Percentiles rank a stretch among this genome's conserved stretches.
These are phyloP conservation scores for Exophiala sp. DNA, from an alignment of 2,329 filamentous ascomycete species.

Conservation along the genomic window DNA sequence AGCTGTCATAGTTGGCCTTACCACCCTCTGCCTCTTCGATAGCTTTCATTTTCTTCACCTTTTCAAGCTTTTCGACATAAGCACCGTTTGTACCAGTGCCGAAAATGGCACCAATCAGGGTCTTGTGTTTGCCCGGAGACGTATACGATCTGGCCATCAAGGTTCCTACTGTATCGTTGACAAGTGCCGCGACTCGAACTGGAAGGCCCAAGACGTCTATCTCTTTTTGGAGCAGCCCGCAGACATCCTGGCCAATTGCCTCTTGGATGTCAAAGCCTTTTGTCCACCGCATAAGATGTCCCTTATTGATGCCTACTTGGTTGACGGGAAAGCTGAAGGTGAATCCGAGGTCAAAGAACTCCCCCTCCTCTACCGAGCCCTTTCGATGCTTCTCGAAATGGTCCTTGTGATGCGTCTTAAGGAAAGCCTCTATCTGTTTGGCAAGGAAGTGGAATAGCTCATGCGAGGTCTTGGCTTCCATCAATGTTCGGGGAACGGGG, in stretches of 20 bases:
- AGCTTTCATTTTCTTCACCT: slow-evolving; percentile 70
- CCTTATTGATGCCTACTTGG: slow-evolving; percentile 92
- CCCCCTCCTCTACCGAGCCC: slow-evolving; percentile 62
- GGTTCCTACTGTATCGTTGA: slow-evolving; percentile 97
- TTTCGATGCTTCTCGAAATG: slow-evolving; percentile 71
- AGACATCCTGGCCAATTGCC: slow-evolving; percentile 90
- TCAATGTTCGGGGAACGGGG: slow-evolving; percentile 81
- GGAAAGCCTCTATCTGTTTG: slow-evolving; percentile 84
- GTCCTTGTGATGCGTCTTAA: slow-evolving; percentile 81
- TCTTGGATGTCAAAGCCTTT: slow-evolving; percentile 98
- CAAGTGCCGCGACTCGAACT: slow-evolving; percentile 89
- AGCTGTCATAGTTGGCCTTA: slow-evolving; percentile 66
- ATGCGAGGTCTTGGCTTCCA: slow-evolving; percentile 80
- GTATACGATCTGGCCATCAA: slow-evolving; percentile 97
- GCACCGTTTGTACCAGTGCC: slow-evolving; percentile 97
- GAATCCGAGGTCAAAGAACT: slow-evolving; percentile 92
- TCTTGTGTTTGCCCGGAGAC: slow-evolving; percentile 78
- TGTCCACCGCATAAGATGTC: slow-evolving; percentile 91
- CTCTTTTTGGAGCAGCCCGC: slow-evolving; percentile 79
- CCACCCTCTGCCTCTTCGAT: slow-evolving; percentile 49
- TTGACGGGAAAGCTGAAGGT: slow-evolving; percentile 97
- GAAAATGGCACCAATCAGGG: slow-evolving; percentile 93
- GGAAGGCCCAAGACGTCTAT: slow-evolving; percentile 83
- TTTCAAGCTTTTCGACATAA: slow-evolving; percentile 86
- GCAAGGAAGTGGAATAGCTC: slow-evolving; percentile 92